Conservation (phyloP, 2,329 filamentous ascomycete species). For the Paracoccidioides brasiliensis region DNA sequence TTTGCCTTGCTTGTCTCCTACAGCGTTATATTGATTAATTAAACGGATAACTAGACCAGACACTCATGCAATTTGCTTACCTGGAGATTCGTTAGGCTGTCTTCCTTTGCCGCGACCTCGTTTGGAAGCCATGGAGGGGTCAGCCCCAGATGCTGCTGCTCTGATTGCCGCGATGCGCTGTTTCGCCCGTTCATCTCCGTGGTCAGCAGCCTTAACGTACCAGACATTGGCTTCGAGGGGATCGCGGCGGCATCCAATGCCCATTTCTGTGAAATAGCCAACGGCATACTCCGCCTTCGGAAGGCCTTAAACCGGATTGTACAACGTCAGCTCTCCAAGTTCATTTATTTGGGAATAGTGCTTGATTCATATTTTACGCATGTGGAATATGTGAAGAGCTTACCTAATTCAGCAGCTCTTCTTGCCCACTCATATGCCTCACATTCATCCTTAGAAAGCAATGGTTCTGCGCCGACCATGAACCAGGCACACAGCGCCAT, state of each 20-base stretch:
- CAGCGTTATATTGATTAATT: too few relatives aligned
- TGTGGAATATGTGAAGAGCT: conserved; percentile 17
- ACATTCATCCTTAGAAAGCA: conserved; percentile 86
- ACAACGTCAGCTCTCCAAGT: not conserved
- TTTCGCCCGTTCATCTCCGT: conserved; percentile 80
- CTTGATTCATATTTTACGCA: too few relatives aligned
- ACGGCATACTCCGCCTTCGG: conserved; percentile 79
- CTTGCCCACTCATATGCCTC: conserved; percentile 96
- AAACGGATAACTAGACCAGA: not conserved
- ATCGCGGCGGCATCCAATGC: conserved; percentile 86
- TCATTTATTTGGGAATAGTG: not conserved
- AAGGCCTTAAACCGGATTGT: conserved; percentile 22
- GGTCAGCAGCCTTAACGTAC: conserved; percentile 92
- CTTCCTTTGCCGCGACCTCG: not conserved
- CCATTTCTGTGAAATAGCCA: conserved; percentile 97
- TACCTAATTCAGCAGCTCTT: conserved; percentile 74
- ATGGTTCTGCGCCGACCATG: conserved; percentile 82
- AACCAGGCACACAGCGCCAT: conserved; percentile 99
- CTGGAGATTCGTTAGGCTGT: not conserved
- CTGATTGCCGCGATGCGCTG: conserved; percentile 77
- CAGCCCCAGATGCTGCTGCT: conserved; percentile 55
- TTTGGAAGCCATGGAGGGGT: conserved; percentile 18
- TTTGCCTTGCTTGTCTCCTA: conserved; percentile 11
- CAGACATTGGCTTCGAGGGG: conserved; percentile 95
- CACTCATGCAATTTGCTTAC: conserved; percentile 1